A percentile compares a stretch with the other conserved stretches of the same genome.
Conservation (phyloP, 805 yeast genomes). For the Kuraishia capsulata region DNA sequence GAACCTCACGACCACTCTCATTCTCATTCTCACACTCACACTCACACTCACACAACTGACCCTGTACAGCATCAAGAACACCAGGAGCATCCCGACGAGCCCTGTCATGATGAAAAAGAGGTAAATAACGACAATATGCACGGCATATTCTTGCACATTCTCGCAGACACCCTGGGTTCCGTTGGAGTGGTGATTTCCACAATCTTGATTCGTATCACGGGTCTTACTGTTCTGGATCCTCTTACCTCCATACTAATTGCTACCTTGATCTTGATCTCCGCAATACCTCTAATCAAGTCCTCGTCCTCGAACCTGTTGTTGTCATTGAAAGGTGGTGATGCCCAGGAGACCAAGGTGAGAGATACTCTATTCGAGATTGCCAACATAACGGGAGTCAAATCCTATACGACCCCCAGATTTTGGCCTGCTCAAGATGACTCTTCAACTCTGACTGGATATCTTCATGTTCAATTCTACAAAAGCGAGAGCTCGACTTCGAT, state of each 20-base stretch:
- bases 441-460: slow-evolving; percentile 53
- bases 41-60: slow-evolving; percentile 6
- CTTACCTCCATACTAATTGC: slow-evolving; percentile 87
- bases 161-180: slow-evolving; percentile 95
- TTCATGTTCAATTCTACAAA: slow-evolving; percentile 66
- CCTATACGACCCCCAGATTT: slow-evolving; percentile 84
- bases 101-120: slow-evolving; percentile 35
- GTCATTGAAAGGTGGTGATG: slow-evolving; percentile 33
- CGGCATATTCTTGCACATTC: slow-evolving; percentile 86
- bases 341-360: slow-evolving; percentile 54
- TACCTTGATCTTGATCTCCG: slow-evolving; percentile 65
- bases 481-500: slow-evolving; percentile 20
- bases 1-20: slow-evolving; percentile 8
- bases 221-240: slow-evolving; percentile 83
- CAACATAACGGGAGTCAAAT: slow-evolving; percentile 67
- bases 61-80: slow-evolving; percentile 5
- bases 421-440: slow-evolving; percentile 58
- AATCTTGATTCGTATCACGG: slow-evolving; percentile 52
- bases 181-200: slow-evolving; percentile 96
- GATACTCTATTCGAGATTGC: slow-evolving; percentile 60
- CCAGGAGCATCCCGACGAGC: slow-evolving; percentile 7
- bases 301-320: slow-evolving; percentile 70
- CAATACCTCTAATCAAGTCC: slow-evolving; percentile 75
- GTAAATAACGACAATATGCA: slow-evolving; percentile 72
- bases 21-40: slow-evolving; percentile 18